Evolutionary conservation across 345 rosid genomes (phyloP), one percentile per base, ranked within the genome.

Genomic region (Nasturtium officinale): DNA sequence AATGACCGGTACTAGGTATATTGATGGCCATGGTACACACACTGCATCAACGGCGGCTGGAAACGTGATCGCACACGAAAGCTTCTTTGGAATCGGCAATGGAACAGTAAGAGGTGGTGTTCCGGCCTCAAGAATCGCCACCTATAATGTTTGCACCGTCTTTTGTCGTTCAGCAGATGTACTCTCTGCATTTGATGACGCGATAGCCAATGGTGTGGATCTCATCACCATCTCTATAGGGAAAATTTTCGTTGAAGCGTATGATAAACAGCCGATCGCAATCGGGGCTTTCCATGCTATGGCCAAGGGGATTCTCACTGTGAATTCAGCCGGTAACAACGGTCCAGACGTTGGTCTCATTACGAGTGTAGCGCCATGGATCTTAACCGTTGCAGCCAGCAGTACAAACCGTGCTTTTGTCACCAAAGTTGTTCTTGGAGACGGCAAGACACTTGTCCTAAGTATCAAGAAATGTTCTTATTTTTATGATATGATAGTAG

Each of bases 161-260:
- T 1, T 20, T 9, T 50, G 55, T 50, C 20, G 2, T 20, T 4
- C n/a, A 7, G 15, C 26, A 21, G 69, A 26, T 17, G 16, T 83
- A 2, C 54, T 82, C 30, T 66, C 80, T 9, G 85, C 75, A 4
- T 85, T 85, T 13, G 89, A 83, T 12, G 91, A 87, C 62, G 85
- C 87, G 0, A 85, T 87, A 21, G 78, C 85, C n/a, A 88, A 82
- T 65, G 87, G 83, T 6, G 87, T 85, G 3, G 88, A 83, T 26
- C 16, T 82, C 9, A 33, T 83, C 33, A 32, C 83, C 8, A 9
- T 82, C 9, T 83, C 85, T 3, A 0, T 79, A 0, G 83, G 78
- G 15, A 6, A 7, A 50, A 13, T 11, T 20, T 9, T 2, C 12
- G 25, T 25, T 5, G 5, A 10, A 21, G 9, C 2, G 7, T 50